Base-by-base conservation (phyloP, 129 eudicot genomes). In the Pulicaria dysenterica region DNA sequence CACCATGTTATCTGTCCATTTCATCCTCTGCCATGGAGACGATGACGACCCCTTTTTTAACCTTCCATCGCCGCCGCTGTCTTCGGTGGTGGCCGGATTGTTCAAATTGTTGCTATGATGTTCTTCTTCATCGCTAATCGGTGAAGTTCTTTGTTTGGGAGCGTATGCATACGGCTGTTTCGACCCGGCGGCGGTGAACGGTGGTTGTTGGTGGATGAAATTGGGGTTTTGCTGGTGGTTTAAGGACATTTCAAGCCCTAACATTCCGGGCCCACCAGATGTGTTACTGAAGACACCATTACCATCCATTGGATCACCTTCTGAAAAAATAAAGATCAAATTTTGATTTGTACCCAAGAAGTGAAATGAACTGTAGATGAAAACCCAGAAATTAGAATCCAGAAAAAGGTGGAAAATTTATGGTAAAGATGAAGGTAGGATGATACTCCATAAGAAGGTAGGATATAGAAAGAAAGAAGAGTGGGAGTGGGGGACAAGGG, bases 1-100 rank as follows among this genome's bases (percentile, higher is more conserved):
- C 64, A 92, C 95, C 98, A 92, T 92, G 24, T 71, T 81, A 68
- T 92, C 98, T 8, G 95, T 92, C 98, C 98, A 92, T 60, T 92
- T 92, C 96, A 92, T 89, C 40, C 98, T 83, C 44, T 92, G 98
- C 98, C 98, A 92, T 0, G 96, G 96, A 24, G 31, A 24, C 31
- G 31, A 24, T 24, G 31, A 24, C 0, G 98, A 93, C 64, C 76
- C 74, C 31, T 85, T 87, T 43, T 70, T 80, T 46, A 70, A 16
- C 70, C 74, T 87, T 11, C 81, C 89, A 45, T 83, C 95, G 37
- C 82, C 77, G 19, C 60, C 86, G 70, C 80, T 78, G 64, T 80
- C 89, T 51, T 85, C 90, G 11, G 88, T 80, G 15, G 84, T 66
- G 19, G 72, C 55, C 2, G 72, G 77, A 24, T 14, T 15, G 58